Conservation (phyloP, 768 basidiomycete genomes). For the Mycena metata region DNA sequence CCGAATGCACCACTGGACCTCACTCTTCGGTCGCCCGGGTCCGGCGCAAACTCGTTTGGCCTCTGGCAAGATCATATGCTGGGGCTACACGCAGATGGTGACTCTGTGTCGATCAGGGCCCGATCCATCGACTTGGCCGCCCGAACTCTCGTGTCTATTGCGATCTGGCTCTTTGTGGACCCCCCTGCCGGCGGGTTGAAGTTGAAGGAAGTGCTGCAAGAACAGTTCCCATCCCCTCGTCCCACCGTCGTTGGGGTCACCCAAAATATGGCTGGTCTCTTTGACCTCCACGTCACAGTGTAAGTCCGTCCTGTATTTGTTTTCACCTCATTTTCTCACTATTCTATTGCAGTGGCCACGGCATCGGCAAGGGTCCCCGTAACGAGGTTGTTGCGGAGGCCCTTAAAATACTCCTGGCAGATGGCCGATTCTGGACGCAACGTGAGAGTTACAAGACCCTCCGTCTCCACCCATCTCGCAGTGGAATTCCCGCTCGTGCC, state of each 20-base stretch:
- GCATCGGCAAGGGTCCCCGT: constrained; percentile 3
- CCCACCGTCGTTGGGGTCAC: not conserved
- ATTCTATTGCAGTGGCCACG: not conserved
- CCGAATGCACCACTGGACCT: not conserved
- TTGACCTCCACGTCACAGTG: not conserved
- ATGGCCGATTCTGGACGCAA: constrained; percentile 7
- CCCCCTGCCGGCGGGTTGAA: constrained; percentile 2
- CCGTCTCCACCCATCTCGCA: constrained; percentile 2
- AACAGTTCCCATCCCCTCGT: constrained; percentile 1
- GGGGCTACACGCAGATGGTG: not conserved
- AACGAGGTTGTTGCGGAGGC: constrained; percentile 11
- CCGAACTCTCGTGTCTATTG: not conserved
- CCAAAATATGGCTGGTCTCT: not conserved
- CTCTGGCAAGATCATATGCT: constrained; percentile 4
- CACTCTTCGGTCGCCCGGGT: not conserved
- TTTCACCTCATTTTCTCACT: not conserved
- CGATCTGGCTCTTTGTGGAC: not conserved
- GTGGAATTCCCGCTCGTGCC: not conserved
- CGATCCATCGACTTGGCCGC: constrained; percentile 6
- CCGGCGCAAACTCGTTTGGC: not conserved
- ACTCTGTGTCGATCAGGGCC: not conserved
- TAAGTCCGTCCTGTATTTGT: not conserved
- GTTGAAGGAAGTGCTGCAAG: constrained; percentile 8
- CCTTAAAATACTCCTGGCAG: not conserved
- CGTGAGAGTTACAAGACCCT: constrained; percentile 1